Conservation (phyloP, 1,284 basidiomycete species). For the Somion occarium region DNA sequence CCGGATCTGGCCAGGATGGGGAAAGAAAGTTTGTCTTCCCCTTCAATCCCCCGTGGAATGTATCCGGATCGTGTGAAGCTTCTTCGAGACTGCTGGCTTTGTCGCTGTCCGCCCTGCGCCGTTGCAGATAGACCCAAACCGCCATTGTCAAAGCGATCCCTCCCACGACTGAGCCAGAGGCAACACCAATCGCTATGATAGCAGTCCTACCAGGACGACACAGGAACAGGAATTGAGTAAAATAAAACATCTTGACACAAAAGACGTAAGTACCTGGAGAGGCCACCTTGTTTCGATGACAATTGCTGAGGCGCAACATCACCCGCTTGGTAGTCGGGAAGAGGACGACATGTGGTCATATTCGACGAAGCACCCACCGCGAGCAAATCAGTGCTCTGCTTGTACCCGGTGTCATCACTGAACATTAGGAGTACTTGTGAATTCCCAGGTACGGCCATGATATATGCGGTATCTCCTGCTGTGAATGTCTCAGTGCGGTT, state of each 20-base stretch:
- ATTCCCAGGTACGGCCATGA: slow-evolving; percentile 35
- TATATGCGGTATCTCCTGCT: slow-evolving; percentile 37
- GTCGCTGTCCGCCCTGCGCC: slow-evolving; percentile 22
- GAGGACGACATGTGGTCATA: neutral
- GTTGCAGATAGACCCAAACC: slow-evolving; percentile 38
- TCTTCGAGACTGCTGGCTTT: slow-evolving; percentile 12
- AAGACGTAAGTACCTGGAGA: slow-evolving; percentile 20
- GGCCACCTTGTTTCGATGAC: slow-evolving; percentile 5
- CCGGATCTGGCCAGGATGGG: neutral
- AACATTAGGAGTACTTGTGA: slow-evolving; percentile 38
- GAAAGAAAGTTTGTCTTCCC: neutral
- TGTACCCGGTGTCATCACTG: slow-evolving; percentile 24
- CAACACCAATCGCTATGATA: slow-evolving; percentile 41
- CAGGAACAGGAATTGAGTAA: neutral
- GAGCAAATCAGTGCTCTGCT: slow-evolving; percentile 22
- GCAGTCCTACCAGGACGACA: slow-evolving; percentile 26
- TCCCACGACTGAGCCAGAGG: slow-evolving; percentile 32
- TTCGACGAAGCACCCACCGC: too few species aligned
- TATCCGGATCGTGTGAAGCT: slow-evolving; percentile 5
- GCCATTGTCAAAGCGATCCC: slow-evolving; percentile 37
- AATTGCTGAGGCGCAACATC: slow-evolving; percentile 13
- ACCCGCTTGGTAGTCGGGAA: slow-evolving; percentile 1
- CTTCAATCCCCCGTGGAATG: neutral
- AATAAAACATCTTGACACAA: slow-evolving; percentile 3
- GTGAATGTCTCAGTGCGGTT: slow-evolving; percentile 27